A percentile compares a stretch with the other conserved stretches of the same genome.
Conservation (phyloP, 202 grass and related monocot species). For the Setaria italica region DNA sequence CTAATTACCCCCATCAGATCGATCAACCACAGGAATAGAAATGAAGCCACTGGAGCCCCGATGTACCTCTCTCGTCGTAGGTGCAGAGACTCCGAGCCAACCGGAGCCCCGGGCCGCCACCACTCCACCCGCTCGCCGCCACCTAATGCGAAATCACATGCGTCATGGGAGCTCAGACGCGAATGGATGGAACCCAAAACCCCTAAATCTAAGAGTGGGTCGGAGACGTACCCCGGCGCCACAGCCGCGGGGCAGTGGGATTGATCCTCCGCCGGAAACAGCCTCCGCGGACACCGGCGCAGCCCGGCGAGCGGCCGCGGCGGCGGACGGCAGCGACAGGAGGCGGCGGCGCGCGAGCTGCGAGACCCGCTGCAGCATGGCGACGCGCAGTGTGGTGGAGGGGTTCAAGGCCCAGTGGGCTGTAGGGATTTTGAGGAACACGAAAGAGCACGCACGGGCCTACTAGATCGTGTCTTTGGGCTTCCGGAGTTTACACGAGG, state of each 20-base stretch:
- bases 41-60: background rate
- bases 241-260: background rate
- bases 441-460: too few species aligned
- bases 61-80: constrained; percentile 60
- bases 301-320: constrained; percentile 21
- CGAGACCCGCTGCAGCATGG: constrained; percentile 47
- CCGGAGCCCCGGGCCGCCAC: constrained; percentile 1
- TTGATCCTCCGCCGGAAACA: background rate
- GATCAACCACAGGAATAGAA: constrained; percentile 30
- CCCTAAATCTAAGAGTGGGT: background rate
- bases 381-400: too few species aligned
- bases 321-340: constrained; percentile 33
- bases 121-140: constrained; percentile 33
- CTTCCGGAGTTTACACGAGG: too few species aligned
- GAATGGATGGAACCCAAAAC: constrained; percentile 22
- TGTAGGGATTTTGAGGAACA: too few species aligned
- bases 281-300: background rate
- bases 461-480: too few species aligned
- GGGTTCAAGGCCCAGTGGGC: too few species aligned
- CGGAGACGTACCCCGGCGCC: background rate
- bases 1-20: constrained; percentile 1
- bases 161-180: constrained; percentile 16
- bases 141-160: constrained; percentile 45
- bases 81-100: constrained; percentile 58
- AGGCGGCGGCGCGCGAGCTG: constrained; percentile 51